These are phyloP conservation scores for Usnea hakonensis DNA, from an alignment of 495 filamentous ascomycete species.

Conservation along the genomic window DNA sequence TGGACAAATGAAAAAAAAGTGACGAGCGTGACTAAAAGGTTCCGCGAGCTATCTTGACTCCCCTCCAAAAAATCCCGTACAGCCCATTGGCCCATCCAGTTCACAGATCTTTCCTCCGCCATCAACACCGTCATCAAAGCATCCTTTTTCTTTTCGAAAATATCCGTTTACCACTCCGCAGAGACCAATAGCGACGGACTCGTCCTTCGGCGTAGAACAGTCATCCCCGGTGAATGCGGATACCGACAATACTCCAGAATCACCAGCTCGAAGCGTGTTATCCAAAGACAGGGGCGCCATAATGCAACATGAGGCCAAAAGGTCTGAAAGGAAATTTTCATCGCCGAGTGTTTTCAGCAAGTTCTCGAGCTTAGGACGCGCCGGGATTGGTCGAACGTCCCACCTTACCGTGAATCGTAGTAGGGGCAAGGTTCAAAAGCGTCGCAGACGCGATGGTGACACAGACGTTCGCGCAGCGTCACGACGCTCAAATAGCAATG, in stretches of 20 bases:
- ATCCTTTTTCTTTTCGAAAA: conserved; percentile 3
- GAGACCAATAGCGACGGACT: conserved; percentile 56
- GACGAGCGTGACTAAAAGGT: neutral
- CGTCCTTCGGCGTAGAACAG: conserved; percentile 71
- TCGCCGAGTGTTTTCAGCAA: conserved; percentile 38
- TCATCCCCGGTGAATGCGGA: conserved; percentile 68
- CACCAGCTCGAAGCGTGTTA: conserved; percentile 37
- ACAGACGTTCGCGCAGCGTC: conserved; percentile 35
- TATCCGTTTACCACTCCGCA: conserved; percentile 74
- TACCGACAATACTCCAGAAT: conserved; percentile 63
- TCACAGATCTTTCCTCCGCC: neutral
- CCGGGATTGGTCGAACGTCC: conserved; percentile 46
- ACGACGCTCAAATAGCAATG: conserved; percentile 49
- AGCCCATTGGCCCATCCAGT: neutral
- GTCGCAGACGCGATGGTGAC: conserved; percentile 41
- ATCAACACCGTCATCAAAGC: neutral
- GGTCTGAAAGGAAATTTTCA: conserved; percentile 40
- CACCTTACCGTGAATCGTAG: conserved; percentile 26
- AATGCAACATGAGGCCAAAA: conserved; percentile 35
- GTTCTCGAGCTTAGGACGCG: conserved; percentile 48
- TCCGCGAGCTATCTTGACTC: conserved; percentile 4
- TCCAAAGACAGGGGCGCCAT: conserved; percentile 31
- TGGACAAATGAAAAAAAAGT: neutral
- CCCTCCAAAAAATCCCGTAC: neutral
- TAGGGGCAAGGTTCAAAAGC: conserved; percentile 40